Percentiles rank a stretch among this genome's conserved stretches.
Conservation (phyloP, 257 asterid genomes). For the Solanum chaucha region DNA sequence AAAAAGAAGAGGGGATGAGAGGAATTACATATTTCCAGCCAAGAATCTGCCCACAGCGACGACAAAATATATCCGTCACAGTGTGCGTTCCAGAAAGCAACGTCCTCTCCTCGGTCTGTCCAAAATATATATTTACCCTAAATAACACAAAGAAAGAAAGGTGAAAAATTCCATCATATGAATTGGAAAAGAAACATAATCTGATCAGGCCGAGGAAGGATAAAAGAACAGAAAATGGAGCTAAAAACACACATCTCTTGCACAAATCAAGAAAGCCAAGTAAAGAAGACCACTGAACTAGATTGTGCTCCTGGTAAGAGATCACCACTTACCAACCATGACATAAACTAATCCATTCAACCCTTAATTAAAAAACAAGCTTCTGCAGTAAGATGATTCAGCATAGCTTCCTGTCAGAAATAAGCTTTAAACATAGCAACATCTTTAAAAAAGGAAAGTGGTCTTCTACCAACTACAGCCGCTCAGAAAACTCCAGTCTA, state of each 20-base stretch:
- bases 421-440: background rate
- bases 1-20: background rate
- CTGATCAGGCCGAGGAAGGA: background rate
- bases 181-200: background rate
- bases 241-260: background rate
- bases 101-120: slow-evolving; percentile 64
- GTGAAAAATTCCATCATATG: background rate
- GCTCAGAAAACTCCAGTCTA: background rate
- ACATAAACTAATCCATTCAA: background rate
- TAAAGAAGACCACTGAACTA: background rate
- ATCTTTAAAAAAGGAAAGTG: background rate
- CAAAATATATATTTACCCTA: slow-evolving; percentile 54
- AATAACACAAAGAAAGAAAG: background rate
- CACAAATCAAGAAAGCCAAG: background rate
- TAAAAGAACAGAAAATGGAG: background rate
- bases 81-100: slow-evolving; percentile 78
- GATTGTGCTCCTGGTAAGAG: background rate
- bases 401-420: background rate
- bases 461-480: background rate
- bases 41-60: slow-evolving; percentile 61
- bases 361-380: background rate
- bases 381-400: background rate
- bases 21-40: slow-evolving; percentile 82
- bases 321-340: background rate
- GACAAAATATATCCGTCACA: slow-evolving; percentile 68